These are phyloP conservation scores for Fusarium bactridioides DNA, from an alignment of 2,329 filamentous ascomycete genomes.

Conservation along the genomic window DNA sequence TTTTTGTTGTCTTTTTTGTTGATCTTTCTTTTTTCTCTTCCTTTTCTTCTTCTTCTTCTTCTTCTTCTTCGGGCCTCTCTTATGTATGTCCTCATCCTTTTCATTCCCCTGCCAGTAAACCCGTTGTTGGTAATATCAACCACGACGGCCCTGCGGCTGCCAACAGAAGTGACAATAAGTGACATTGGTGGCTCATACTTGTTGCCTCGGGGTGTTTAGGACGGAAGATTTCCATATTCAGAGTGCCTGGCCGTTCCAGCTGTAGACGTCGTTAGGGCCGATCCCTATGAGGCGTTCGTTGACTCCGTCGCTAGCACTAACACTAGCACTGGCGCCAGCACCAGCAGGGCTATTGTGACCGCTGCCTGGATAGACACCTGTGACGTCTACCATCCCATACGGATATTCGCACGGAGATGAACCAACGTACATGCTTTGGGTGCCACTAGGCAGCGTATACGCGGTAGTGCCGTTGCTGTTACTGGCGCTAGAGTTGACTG, in stretches of 20 bases:
- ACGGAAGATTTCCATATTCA: constrained; percentile 19
- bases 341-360: constrained; percentile 6
- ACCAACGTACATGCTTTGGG: constrained; percentile 31
- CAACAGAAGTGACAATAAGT: constrained; percentile 6
- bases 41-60: neutral
- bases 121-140: neutral
- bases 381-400: constrained; percentile 39
- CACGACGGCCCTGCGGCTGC: neutral
- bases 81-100: neutral
- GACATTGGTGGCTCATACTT: constrained; percentile 13
- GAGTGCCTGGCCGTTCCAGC: constrained; percentile 31
- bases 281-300: constrained; percentile 33
- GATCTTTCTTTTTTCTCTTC: neutral
- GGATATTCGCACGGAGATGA: constrained; percentile 37
- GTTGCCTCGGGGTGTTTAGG: neutral
- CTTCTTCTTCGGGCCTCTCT: neutral
- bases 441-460: constrained; percentile 29
- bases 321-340: neutral
- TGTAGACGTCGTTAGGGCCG: constrained; percentile 19
- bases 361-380: constrained; percentile 37
- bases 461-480: constrained; percentile 18
- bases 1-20: neutral
- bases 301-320: constrained; percentile 24
- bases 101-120: neutral
- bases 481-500: constrained; percentile 12